phyloP scores from a whole-genome alignment of 1,284 basidiomycete species.

The Pseudozyma flocculosa region DNA sequence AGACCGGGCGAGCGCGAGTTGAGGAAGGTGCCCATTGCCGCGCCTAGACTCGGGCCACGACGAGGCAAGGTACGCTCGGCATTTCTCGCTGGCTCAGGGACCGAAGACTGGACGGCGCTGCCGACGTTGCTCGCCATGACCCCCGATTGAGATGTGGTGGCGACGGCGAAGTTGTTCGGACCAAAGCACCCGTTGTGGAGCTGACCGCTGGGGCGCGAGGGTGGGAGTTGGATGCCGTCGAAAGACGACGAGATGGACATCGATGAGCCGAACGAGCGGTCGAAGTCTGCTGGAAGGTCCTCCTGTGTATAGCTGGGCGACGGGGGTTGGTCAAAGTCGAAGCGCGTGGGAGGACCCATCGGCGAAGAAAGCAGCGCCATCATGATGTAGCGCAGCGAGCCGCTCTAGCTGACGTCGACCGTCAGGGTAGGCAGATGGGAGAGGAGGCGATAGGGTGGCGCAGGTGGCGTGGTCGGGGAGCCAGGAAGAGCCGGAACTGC shows the following conservation, averaged over 20 bases:
- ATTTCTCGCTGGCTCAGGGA: slow-evolving; percentile 4
- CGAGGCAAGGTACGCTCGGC: slow-evolving; percentile 12
- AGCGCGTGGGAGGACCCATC: slow-evolving; percentile 16
- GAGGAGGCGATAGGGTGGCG: too few species aligned
- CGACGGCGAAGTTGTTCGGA: not conserved
- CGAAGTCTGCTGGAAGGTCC: slow-evolving; percentile 48
- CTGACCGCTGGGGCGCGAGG: not conserved
- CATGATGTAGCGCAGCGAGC: not conserved
- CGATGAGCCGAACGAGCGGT: slow-evolving; percentile 55
- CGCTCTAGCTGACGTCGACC: not conserved
- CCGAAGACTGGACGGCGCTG: too few species aligned
- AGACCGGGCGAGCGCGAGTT: slow-evolving; percentile 37
- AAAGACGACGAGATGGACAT: slow-evolving; percentile 54
- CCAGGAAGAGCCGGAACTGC: too few species aligned
- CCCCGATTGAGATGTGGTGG: too few species aligned
- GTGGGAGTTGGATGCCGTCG: slow-evolving; percentile 26
- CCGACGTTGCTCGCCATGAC: too few species aligned
- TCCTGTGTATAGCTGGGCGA: slow-evolving; percentile 37
- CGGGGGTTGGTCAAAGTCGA: slow-evolving; percentile 35
- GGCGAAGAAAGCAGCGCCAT: slow-evolving; percentile 40
- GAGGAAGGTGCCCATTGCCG: slow-evolving; percentile 45
- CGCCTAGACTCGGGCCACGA: slow-evolving; percentile 19
- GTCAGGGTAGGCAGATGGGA: too few species aligned
- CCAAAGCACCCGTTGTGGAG: not conserved
- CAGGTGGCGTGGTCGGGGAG: too few species aligned